Evolutionary conservation across 768 basidiomycete genomes (phyloP), one percentile per base, ranked within the genome.

Genomic region (Grammothele lineata): DNA sequence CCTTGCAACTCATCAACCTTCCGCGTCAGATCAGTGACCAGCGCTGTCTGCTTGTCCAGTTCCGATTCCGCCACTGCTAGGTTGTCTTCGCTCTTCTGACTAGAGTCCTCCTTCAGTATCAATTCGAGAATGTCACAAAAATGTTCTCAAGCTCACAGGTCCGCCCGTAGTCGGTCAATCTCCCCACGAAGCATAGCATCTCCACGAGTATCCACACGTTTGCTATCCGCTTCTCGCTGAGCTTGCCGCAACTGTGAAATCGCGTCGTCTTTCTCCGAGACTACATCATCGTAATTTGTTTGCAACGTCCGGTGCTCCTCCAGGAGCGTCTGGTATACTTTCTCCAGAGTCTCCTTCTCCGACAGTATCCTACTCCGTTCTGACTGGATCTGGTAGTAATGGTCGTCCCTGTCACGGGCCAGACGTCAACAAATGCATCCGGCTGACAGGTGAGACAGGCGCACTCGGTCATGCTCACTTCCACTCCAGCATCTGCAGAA

Each of bases 101-200:
- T 94, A 67, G 53, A 54, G 62, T 59, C 45, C 60, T 66, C 63
- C 59, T 59, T 53, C 54, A 54, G 45, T 41, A 63, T 68, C 36
- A 45, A 55, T 26, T 23, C 34, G 44, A 8, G 1, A 25, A 1
- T 34, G 5, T n/a, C n/a, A n/a, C n/a, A n/a, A n/a, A n/a, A n/a
- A n/a, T n/a, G n/a, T n/a, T n/a, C n/a, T n/a, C n/a, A n/a, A n/a
- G 77, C 92, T 76, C 69, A 96, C 93, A 98, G 74, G 50, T 93
- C 92, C 3, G 72, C 66, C 35, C 89, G 77, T 35, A 96, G 67
- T 27, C 87, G 74, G 60, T 94, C 91, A 42, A 93, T 82, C 65
- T 96, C 91, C 1, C 76, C 79, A 15, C 85, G 77, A 71, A 88
- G 73, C 62, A 84, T 74, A n/a, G 74, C 80, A 58, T 92, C 88